Percentiles rank a stretch among this genome's conserved stretches.
Evolutionary conservation across 331 rosid species (phyloP).

Genomic region (Quercus tomentella): DNA sequence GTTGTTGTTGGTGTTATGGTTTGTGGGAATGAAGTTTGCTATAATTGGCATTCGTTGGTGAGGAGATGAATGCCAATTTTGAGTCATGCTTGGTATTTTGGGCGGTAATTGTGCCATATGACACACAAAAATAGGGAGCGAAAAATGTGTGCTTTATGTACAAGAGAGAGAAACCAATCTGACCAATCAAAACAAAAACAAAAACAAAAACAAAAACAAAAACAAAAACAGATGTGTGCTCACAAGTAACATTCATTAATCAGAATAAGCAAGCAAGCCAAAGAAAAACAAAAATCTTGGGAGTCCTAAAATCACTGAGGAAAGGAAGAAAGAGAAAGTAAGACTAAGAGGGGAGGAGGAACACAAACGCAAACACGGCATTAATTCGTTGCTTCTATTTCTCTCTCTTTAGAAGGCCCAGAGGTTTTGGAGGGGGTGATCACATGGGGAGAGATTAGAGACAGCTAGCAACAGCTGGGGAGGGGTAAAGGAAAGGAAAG

Average conservation of each 20-base stretch:
- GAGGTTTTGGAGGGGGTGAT: constrained; percentile 45
- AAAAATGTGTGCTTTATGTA: constrained; percentile 1
- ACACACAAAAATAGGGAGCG: background rate
- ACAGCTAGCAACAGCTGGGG: constrained; percentile 99
- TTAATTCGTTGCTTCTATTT: background rate
- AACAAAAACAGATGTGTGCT: too few species aligned
- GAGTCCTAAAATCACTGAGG: constrained; percentile 23
- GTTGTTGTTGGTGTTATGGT: background rate
- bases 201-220: too few species aligned
- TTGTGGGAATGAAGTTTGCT: constrained; percentile 29
- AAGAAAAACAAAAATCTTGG: constrained; percentile 32
- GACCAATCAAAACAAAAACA: too few species aligned
- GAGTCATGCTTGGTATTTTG: constrained; percentile 76
- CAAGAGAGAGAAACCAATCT: too few species aligned
- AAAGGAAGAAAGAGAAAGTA: constrained; percentile 11
- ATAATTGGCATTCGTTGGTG: constrained; percentile 39
- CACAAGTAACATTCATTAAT: too few species aligned
- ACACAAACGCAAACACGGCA: background rate
- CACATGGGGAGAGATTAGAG: constrained; percentile 75
- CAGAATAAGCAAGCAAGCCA: background rate
- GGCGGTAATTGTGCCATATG: constrained; percentile 96
- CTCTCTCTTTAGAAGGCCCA: constrained; percentile 28
- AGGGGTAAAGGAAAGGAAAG: constrained; percentile 23
- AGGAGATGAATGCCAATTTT: constrained; percentile 65
- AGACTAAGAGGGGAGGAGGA: constrained; percentile 4